These are phyloP conservation scores for Sphaerulina musiva DNA, from an alignment of 2,329 filamentous ascomycete genomes.

Conservation along the genomic window DNA sequence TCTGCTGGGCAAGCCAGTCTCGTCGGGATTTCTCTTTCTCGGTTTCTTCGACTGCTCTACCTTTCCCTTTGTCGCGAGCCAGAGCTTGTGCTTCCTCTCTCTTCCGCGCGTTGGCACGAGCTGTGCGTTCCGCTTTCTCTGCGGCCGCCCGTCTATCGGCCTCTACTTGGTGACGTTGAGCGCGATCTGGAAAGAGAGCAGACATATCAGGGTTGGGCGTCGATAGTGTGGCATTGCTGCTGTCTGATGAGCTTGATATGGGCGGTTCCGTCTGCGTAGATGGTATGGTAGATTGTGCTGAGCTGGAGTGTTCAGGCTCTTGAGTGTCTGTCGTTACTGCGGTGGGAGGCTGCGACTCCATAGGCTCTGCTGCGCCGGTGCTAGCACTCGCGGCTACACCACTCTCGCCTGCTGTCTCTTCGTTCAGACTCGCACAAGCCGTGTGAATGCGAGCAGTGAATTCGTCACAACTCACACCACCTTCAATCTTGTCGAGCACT, in stretches of 20 bases:
- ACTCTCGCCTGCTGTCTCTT: neutral
- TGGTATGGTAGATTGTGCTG: neutral
- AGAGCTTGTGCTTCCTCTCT: conserved; percentile 35
- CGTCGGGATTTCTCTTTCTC: conserved; percentile 30
- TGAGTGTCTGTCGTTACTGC: neutral
- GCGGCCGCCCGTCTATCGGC: conserved; percentile 40
- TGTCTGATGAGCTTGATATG: neutral
- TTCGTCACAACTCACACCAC: conserved; percentile 56
- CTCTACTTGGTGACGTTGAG: conserved; percentile 41
- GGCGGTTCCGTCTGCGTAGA: neutral
- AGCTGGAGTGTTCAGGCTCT: neutral
- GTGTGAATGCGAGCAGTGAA: conserved; percentile 53
- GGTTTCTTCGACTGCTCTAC: conserved; percentile 34
- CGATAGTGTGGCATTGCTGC: conserved; percentile 1
- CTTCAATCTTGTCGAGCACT: conserved; percentile 67
- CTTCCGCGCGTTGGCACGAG: conserved; percentile 33
- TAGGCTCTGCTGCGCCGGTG: neutral
- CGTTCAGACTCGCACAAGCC: conserved; percentile 26
- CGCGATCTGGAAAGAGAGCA: conserved; percentile 47
- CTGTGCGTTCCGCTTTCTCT: conserved; percentile 43
- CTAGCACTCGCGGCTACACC: neutral
- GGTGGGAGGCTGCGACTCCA: neutral
- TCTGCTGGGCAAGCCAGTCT: conserved; percentile 41
- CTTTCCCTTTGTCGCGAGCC: conserved; percentile 20
- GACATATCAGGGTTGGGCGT: conserved; percentile 9